A percentile compares a stretch with the other conserved stretches of the same genome.
These are phyloP conservation scores for Furcasterigmium sp. DNA, from an alignment of 2,329 filamentous ascomycete species.

Conservation along the genomic window DNA sequence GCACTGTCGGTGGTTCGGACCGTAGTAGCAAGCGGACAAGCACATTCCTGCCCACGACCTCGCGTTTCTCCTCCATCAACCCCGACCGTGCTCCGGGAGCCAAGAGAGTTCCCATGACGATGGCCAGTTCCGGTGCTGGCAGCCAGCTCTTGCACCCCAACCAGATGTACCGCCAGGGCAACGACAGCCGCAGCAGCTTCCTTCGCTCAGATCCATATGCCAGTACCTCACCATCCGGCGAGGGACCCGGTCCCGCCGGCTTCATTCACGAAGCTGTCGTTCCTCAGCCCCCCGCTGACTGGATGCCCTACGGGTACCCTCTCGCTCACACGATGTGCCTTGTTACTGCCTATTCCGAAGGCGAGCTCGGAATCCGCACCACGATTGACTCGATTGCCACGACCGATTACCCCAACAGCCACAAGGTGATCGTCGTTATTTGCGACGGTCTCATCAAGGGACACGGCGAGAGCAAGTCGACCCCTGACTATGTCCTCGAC, in stretches of 20 bases:
- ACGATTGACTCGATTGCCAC: slow-evolving; percentile 94
- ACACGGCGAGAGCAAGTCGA: slow-evolving; percentile 78
- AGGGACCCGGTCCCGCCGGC: slow-evolving; percentile 78
- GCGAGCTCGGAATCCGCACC: slow-evolving; percentile 84
- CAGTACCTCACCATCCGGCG: slow-evolving; percentile 49
- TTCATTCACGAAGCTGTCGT: slow-evolving; percentile 96
- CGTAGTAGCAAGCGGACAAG: slow-evolving; percentile 78
- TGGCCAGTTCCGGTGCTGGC: slow-evolving; percentile 82
- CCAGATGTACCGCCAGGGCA: slow-evolving; percentile 65
- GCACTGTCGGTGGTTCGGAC: slow-evolving; percentile 54
- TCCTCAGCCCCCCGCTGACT: slow-evolving; percentile 92
- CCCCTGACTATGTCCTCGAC: slow-evolving; percentile 80
- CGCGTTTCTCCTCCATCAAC: slow-evolving; percentile 72
- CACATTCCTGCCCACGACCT: slow-evolving; percentile 84
- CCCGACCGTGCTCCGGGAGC: slow-evolving; percentile 25
- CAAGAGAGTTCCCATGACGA: slow-evolving; percentile 71
- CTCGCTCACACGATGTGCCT: slow-evolving; percentile 90
- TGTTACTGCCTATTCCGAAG: slow-evolving; percentile 96
- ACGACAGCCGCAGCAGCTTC: slow-evolving; percentile 61
- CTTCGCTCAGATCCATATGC: slow-evolving; percentile 54
- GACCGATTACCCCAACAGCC: slow-evolving; percentile 98
- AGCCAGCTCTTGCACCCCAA: slow-evolving; percentile 66
- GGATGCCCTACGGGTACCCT: slow-evolving; percentile 95
- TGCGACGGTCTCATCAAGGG: slow-evolving; percentile 98
- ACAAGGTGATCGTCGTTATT: slow-evolving; percentile 93